Evolutionary conservation across 208 protist species (phyloP).

Genomic region (Crithidia acanthocephali): DNA sequence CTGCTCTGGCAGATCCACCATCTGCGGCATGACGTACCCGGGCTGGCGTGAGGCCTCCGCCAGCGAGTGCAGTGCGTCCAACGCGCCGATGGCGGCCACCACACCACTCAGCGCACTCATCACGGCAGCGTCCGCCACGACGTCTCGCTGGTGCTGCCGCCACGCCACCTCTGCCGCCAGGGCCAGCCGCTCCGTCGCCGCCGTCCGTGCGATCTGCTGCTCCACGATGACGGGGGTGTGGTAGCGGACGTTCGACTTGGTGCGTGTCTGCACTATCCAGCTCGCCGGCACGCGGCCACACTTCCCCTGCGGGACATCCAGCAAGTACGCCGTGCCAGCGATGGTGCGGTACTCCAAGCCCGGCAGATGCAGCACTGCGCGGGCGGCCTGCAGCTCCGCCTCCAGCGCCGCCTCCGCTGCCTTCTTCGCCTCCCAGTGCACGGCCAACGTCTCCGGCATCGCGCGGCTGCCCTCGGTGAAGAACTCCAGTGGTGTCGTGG

Average conservation of each 20-base stretch:
- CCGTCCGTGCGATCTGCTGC: conserved; percentile 60
- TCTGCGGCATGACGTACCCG: conserved; percentile 63
- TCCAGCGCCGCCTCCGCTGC: conserved; percentile 49
- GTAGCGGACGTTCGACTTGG: conserved; percentile 82
- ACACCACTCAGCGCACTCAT: conserved; percentile 46
- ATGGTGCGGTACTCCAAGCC: conserved; percentile 82
- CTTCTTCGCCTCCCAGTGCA: conserved; percentile 47
- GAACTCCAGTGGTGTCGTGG: conserved; percentile 70
- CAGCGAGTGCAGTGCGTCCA: conserved; percentile 78
- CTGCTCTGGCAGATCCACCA: conserved; percentile 27
- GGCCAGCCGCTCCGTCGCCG: conserved; percentile 69
- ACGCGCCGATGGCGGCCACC: conserved; percentile 47
- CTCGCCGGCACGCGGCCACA: conserved; percentile 48
- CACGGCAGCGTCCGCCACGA: conserved; percentile 27
- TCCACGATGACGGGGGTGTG: conserved; percentile 72
- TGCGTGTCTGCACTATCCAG: conserved; percentile 83
- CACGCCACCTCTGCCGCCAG: conserved; percentile 62
- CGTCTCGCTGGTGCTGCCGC: conserved; percentile 46
- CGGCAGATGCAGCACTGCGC: conserved; percentile 50
- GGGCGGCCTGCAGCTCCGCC: conserved; percentile 65
- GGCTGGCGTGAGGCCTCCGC: conserved; percentile 50
- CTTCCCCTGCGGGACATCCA: conserved; percentile 74
- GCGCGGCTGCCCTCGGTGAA: conserved; percentile 36
- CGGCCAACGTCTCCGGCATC: conserved; percentile 34
- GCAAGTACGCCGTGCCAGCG: conserved; percentile 72